Evolutionary conservation across 176 grass and related monocot species (phyloP), one percentile per base, ranked within the genome.

Genomic region (Aegilops tauschii): DNA sequence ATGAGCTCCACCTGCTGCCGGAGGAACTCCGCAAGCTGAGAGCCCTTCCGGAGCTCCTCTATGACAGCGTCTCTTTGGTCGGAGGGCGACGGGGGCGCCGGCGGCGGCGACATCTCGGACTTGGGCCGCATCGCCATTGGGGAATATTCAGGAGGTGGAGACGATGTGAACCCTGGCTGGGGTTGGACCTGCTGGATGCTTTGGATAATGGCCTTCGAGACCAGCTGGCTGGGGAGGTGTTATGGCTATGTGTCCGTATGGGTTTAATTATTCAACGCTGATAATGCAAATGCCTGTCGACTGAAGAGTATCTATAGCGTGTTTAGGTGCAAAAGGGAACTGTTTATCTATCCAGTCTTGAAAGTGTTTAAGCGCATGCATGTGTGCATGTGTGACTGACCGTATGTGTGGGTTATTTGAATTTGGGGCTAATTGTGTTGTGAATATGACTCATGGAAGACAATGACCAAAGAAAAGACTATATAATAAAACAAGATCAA

Each of bases 1-100:
- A 83, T 83, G 80, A 83, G 74, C 56, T 79, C 89, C 44, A 90
- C 66, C 74, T 83, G 73, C 80, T 44, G 16, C 65, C 80, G 73
- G 67, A 90, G 89, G 34, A 45, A 36, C 20, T 39, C 64, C 2
- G 66, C 89, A 44, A 90, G 74, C 12, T 83, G 9, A 7, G 56
- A 42, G 10, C 84, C 84, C 44, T 39, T 90, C 34, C 66, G 40
- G 59, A 90, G 74, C 58, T 90, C 84, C 84, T 78, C 74, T 13
- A 90, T 87, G 56, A 73, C 80, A 2, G 73, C 80, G 40, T 87
- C 56, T 14, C 65, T 78, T 44, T 30, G 80, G 65, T 82, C 45
- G 25, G 61, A 58, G 31, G 58, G 42, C 7, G 65, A 63, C 18
- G 69, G 5, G 1, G 71, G 23, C 40, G 21, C 23, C 23, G 14